Base-by-base conservation (phyloP, 805 yeast genomes). In the Starmerella vitae region DNA sequence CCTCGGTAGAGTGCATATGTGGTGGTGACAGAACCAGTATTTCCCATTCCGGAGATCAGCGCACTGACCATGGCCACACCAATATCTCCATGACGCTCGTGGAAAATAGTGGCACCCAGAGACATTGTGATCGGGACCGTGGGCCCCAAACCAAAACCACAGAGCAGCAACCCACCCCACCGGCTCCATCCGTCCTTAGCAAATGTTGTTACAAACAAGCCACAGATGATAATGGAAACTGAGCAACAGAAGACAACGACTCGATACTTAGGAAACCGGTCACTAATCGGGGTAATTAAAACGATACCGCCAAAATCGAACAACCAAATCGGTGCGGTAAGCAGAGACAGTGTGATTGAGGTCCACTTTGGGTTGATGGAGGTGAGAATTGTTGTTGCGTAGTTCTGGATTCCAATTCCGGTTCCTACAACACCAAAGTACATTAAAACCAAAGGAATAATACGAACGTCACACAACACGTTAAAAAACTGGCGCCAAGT, bases 361-460 rank as follows among this genome's bases (percentile, higher is more conserved):
- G 74, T 59, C 46, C 79, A 63, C 5, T 54, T 48, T 2, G 88
- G 77, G 55, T 80, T 74, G 47, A 77, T 74, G 4, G 71, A 69
- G 36, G 66, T 59, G 50, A 83, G 76, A 48, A 83, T 45, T 7
- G 88, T 75, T 3, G 93, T 76, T 4, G 86, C 94, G 58, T 78
- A 83, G 17, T 77, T 88, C 26, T 86, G 84, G 34, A 83, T 63
- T 24, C 93, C 94, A 52, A 70, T 76, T 1, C 94, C 94, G n/a
- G 83, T 74, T 33, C 94, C 94, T 20, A 83, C 94, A 18, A 80
- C 93, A 15, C 94, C 94, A 56, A 83, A 84, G 60, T 83, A 83
- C 94, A 83, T 83, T 61, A 83, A 65, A 33, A 81, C 64, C 43
- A 84, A 59, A 1, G 93, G 91, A 86, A 86, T 81, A 31, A 78